Conservation (phyloP, 2,329 filamentous ascomycete species). For the Arthrobotrys musiformis region DNA sequence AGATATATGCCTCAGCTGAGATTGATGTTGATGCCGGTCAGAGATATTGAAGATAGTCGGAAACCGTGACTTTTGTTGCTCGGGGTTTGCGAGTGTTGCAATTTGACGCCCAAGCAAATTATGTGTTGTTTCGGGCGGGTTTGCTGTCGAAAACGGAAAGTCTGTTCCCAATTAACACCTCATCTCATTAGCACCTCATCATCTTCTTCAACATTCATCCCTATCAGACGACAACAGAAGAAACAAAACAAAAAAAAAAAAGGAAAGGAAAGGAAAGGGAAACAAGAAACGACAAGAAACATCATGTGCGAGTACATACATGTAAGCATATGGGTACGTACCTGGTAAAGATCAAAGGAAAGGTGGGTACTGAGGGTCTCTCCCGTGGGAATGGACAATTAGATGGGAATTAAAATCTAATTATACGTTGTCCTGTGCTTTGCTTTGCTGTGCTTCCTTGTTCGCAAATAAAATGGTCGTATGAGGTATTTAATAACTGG, state of each 20-base stretch:
- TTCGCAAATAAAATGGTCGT: neutral
- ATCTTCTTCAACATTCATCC: no score
- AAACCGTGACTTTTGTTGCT: no score
- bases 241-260: neutral
- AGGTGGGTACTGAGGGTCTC: neutral
- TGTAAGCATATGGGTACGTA: neutral
- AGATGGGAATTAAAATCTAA: slow-evolving; percentile 4
- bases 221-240: no score
- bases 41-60: neutral
- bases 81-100: slow-evolving; percentile 36
- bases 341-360: neutral
- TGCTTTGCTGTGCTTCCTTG: neutral
- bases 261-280: neutral
- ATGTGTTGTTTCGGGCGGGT: slow-evolving; percentile 55
- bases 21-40: neutral
- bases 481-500: slow-evolving; percentile 56
- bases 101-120: slow-evolving; percentile 46
- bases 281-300: neutral
- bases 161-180: neutral
- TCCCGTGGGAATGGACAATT: neutral
- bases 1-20: slow-evolving; percentile 30
- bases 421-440: slow-evolving; percentile 15
- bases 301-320: neutral
- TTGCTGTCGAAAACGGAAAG: slow-evolving; percentile 29
- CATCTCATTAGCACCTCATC: neutral